phyloP scores from a whole-genome alignment of 2,329 filamentous ascomycete genomes.

The Ascochyta viciae-villosae region DNA sequence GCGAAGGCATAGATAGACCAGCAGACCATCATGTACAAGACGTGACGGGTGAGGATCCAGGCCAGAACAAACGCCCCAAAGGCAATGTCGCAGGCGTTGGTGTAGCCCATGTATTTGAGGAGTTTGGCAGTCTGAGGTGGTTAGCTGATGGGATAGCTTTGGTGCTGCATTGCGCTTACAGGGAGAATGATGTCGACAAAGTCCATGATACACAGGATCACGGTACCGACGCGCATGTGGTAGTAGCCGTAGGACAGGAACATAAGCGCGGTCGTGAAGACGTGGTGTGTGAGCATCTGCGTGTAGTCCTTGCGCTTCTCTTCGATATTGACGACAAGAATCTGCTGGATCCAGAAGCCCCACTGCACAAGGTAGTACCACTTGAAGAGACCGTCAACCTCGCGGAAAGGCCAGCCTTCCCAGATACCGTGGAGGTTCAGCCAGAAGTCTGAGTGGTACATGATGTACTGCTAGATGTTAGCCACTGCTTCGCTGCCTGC shows the following conservation, averaged over 20 bases:
- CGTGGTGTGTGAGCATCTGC: slow-evolving; percentile 95
- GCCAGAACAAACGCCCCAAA: slow-evolving; percentile 86
- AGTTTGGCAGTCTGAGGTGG: slow-evolving; percentile 77
- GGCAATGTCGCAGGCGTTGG: slow-evolving; percentile 76
- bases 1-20: slow-evolving; percentile 80
- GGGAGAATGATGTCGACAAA: slow-evolving; percentile 88
- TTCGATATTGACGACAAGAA: slow-evolving; percentile 93
- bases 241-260: slow-evolving; percentile 85
- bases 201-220: slow-evolving; percentile 93
- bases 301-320: slow-evolving; percentile 92
- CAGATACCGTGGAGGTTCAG: slow-evolving; percentile 80
- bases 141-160: slow-evolving; percentile 11
- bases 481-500: background rate
- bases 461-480: slow-evolving; percentile 70
- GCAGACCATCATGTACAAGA: slow-evolving; percentile 79
- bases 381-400: slow-evolving; percentile 78
- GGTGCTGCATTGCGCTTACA: slow-evolving; percentile 53
- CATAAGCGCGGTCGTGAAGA: slow-evolving; percentile 85
- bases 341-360: slow-evolving; percentile 93
- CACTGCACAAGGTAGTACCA: slow-evolving; percentile 90
- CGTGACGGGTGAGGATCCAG: slow-evolving; percentile 85
- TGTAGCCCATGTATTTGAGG: slow-evolving; percentile 85
- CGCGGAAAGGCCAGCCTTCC: slow-evolving; percentile 82
- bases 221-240: slow-evolving; percentile 84
- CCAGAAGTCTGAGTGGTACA: slow-evolving; percentile 79